Evolutionary conservation across 2,329 filamentous ascomycete species (phyloP), one percentile per base, ranked within the genome.

Genomic region (Exophiala sp.): DNA sequence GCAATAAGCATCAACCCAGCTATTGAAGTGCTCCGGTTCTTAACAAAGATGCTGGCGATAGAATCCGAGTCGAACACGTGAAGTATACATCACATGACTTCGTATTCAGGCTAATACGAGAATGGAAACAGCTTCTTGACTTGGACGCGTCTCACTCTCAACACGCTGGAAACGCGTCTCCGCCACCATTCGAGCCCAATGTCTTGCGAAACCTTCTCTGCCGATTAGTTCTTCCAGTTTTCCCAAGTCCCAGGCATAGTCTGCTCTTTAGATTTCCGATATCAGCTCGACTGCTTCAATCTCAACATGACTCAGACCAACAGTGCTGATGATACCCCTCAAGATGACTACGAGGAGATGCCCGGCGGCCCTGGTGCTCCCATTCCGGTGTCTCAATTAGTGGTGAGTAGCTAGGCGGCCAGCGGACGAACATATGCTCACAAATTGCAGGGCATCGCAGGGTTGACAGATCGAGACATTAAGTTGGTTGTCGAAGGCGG

Each of bases 401-500:
- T 97, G 78, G 91, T 94, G 76, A 58, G 76, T 59, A 50, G 24
- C n/a, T 32, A 7, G 11, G 29, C 11, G 29, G 11, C 11, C 13
- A 23, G 11, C 22, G 11, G 6, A 39, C 18, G 19, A 45, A 18
- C 11, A 18, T 54, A 16, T 18, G 21, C 38, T 52, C 32, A 52
- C n/a, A 57, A 27, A 43, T 44, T 8, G n/a, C 55, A 95, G 89
- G 91, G 91, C 23, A 74, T 95, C 54, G 82, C 86, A 39, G 91
- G 91, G 11, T 73, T 97, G 59, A 95, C 90, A n/a, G 90, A 90
- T 61, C 82, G 94, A 63, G 93, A 98, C 66, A 94, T 97, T 61
- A 93, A 96, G 66, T 75, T 96, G 32, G 81, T 98, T 18, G 75
- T 94, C 14, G 91, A 97, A 63, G 90, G 87, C 32, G 93, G 93